Evolutionary conservation across 164 flowering plant species (phyloP), one percentile per base, ranked within the genome.

Genomic region (Cinnamomum micranthum): DNA sequence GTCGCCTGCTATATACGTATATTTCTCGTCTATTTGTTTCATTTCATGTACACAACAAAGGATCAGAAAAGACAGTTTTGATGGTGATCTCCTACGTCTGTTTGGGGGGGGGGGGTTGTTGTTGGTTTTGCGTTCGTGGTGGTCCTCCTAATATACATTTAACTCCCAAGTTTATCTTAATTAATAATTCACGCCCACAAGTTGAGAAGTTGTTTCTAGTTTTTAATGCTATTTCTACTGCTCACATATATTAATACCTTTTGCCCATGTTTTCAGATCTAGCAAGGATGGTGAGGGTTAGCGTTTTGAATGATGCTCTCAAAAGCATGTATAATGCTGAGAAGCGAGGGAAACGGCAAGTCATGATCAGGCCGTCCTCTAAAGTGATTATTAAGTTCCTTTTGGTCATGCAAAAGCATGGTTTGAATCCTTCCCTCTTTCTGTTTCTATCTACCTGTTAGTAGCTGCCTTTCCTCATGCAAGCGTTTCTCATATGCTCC

Each of bases 311-410:
- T 69, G 83, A 82, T 80, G 82, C 85, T 72, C 81, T 82, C 25
- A 82, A 82, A 64, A 80, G 85, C 79, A 82, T 82, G 79, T 77
- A 80, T 75, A 82, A 82, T 75, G 85, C 85, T 15, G 85, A 80
- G 81, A 80, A 82, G 74, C 70, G 81, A 20, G 85, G 85, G 12
- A 82, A 80, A 75, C 71, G 85, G 22, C 85, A 80, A 68, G 85
- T 80, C 65, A 68, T 82, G 85, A 80, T 82, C 58, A 70, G 85
- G 64, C 85, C 85, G 15, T 82, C 85, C 28, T 77, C 79, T 17
- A 77, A 77, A 71, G 78, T 80, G 58, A 73, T 81, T 65, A 78
- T 81, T 55, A 81, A 81, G 77, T 81, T 81, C 52, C 79, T 81
- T 52, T 58, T 75, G 24, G 80, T 81, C 68, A 81, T 81, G 83